Base-by-base conservation (phyloP, 306 rosid species). In the Fragaria nilgerrensis region DNA sequence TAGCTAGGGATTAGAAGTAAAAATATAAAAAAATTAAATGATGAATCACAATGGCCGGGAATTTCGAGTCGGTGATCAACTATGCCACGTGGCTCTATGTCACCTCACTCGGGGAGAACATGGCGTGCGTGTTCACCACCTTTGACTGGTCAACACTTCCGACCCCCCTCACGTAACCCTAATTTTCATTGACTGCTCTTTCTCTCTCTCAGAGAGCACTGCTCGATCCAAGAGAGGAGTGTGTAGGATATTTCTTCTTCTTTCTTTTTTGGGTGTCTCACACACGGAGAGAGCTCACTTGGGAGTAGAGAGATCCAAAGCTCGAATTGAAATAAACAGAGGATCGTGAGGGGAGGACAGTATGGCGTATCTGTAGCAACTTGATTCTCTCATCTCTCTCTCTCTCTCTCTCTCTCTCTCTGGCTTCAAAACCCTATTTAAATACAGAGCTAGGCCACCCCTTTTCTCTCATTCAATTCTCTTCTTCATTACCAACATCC, bases 381-480 rank as follows among this genome's bases (percentile, higher is more conserved):
- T 74, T 41, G 41, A 39, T 43, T 78, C 78, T 61, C 85, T 71
- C 68, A 5, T 20, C 49, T 61, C 72, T 78, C 67, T 73, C 79
- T 67, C 75, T 78, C 74, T 56, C 67, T 20, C 39, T 61, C 72
- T 78, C 75, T 78, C 75, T 78, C 74, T 56, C 67, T 73, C 79
- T 67, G 14, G 63, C 74, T 72, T 45, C 8, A 70, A 73, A 78
- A 13, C 85, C 80, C 86, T 86, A 83, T 88, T 88, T 90, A 88
- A 88, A 82, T 79, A 86, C 77, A 76, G 64, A 83, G 79, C 61
- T 65, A 70, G 37, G 25, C 86, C 85, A 82, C 83, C 75, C 74
- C 88, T 82, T 44, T 85, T 85, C 83, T 85, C 83, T 87, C 89
- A 82, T 82, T 90, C 95, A 85, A 75, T 83, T 83, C 79, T 82